A percentile compares a stretch with the other conserved stretches of the same genome.
These are phyloP conservation scores for Trichophyton rubrum DNA, from an alignment of 2,329 filamentous ascomycete genomes.

Conservation along the genomic window DNA sequence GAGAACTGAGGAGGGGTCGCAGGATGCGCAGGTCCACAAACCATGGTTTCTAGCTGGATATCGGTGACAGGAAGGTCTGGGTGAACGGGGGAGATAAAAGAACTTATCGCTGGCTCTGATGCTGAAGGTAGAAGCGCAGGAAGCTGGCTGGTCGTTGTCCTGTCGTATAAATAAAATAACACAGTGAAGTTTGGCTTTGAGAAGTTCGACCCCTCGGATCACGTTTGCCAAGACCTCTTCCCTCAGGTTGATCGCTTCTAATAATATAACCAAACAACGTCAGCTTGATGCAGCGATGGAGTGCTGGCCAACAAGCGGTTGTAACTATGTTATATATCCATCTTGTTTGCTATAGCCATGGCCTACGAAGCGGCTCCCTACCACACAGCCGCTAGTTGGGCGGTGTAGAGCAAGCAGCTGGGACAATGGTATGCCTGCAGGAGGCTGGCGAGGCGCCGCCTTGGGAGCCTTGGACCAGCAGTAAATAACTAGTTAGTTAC, in stretches of 20 bases:
- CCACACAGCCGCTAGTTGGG: too few species aligned
- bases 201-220: neutral
- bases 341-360: too few species aligned
- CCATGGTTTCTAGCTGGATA: neutral
- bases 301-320: too few species aligned
- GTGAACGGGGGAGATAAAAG: neutral
- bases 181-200: neutral
- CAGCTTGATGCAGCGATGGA: too few species aligned
- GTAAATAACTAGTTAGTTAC: neutral
- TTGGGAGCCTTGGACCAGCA: neutral
- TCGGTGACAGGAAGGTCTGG: neutral
- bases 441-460: neutral
- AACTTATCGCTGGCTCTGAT: neutral
- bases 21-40: neutral
- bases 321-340: too few species aligned
- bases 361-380: too few species aligned
- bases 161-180: neutral
- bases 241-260: too few species aligned
- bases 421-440: neutral
- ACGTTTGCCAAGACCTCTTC: neutral
- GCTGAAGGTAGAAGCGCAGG: neutral
- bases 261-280: too few species aligned
- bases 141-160: neutral
- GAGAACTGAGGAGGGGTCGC: neutral
- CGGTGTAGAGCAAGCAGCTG: too few species aligned